Conservation (phyloP, 202 grass and related monocot genomes). For the Saccharum hybrid region DNA sequence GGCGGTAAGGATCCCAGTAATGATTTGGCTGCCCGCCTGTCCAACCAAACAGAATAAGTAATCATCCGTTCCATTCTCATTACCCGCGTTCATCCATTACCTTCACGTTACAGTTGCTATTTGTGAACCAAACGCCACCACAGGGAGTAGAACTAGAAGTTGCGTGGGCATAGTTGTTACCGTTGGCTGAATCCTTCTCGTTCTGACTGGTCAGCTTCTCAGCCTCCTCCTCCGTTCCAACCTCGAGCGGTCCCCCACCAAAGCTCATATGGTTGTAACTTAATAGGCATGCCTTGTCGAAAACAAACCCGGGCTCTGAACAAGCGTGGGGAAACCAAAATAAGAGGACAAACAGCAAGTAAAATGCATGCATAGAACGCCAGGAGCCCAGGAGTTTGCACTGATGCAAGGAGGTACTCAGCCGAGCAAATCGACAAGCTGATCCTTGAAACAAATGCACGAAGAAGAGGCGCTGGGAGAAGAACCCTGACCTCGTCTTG, state of each 20-base stretch:
- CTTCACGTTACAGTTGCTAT: too few species aligned
- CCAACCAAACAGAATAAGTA: too few species aligned
- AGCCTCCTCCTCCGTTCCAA: constrained; percentile 77
- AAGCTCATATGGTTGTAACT: constrained; percentile 94
- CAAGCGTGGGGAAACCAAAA: constrained; percentile 36
- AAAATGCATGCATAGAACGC: background rate
- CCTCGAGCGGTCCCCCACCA: constrained; percentile 72
- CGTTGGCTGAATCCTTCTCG: constrained; percentile 74
- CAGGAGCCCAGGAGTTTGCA: background rate
- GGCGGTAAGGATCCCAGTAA: too few species aligned
- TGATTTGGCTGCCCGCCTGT: too few species aligned
- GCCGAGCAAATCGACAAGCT: background rate
- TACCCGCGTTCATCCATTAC: too few species aligned
- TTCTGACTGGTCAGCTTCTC: constrained; percentile 77
- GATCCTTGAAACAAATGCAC: background rate
- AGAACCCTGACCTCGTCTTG: constrained; percentile 65
- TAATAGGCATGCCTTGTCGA: constrained; percentile 66
- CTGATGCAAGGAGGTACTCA: background rate
- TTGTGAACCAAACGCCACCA: too few species aligned
- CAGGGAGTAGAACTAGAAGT: background rate
- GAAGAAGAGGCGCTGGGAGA: background rate
- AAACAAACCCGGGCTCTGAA: constrained; percentile 79
- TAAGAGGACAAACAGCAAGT: constrained; percentile 23
- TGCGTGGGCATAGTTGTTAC: constrained; percentile 49
- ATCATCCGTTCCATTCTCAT: too few species aligned